phyloP scores from a whole-genome alignment of 2,329 filamentous ascomycete species.

The Colletotrichum sp. region DNA sequence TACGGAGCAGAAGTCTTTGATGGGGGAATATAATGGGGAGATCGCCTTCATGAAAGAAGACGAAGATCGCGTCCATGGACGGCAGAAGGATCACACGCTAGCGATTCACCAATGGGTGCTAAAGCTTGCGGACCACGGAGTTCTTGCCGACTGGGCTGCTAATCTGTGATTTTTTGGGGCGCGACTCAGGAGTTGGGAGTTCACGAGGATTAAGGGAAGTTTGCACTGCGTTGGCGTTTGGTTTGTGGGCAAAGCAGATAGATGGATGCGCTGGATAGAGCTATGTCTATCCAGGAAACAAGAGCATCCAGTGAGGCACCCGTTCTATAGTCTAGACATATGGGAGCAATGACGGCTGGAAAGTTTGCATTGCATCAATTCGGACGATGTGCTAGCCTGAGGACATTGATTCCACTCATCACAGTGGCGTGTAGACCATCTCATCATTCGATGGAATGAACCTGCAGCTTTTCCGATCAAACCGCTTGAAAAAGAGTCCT shows the following conservation, averaged over 20 bases:
- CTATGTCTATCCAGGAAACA: neutral
- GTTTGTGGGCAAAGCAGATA: neutral
- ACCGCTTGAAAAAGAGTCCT: conserved; percentile 88
- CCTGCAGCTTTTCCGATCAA: conserved; percentile 66
- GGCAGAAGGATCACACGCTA: conserved; percentile 72
- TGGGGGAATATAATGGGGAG: conserved; percentile 55
- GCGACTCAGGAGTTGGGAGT: neutral
- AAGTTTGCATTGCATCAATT: neutral
- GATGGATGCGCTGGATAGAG: neutral
- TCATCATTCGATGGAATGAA: conserved; percentile 61
- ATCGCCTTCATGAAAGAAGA: conserved; percentile 49
- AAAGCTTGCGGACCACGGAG: conserved; percentile 70
- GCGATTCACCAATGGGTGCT: conserved; percentile 73
- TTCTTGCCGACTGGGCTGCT: conserved; percentile 52
- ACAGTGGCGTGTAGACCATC: conserved; percentile 8
- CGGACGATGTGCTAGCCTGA: neutral
- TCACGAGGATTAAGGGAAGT: neutral
- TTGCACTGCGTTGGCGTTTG: neutral
- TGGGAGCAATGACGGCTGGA: neutral
- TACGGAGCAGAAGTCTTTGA: conserved; percentile 44
- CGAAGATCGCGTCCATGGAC: conserved; percentile 55
- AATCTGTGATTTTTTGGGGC: neutral
- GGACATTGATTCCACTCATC: neutral
- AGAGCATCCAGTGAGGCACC: neutral
- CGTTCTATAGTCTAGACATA: neutral